phyloP scores from a whole-genome alignment of 306 rosid genomes.

The Mucuna pruriens region DNA sequence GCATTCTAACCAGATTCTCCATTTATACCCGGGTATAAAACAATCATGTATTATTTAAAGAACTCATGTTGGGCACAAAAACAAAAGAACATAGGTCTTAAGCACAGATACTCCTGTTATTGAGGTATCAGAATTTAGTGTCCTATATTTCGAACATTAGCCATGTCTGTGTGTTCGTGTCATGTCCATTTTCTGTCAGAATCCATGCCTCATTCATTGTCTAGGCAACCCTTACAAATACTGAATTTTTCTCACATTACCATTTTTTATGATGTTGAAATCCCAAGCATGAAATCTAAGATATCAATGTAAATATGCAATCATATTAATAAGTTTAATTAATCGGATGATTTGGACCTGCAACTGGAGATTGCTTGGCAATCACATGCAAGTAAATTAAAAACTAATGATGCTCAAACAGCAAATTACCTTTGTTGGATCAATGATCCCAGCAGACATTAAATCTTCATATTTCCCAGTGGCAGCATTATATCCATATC shows the following conservation, averaged over 20 bases:
- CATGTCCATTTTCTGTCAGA: too few species aligned
- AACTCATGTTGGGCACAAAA: too few species aligned
- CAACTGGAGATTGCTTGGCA: background rate
- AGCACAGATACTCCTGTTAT: too few species aligned
- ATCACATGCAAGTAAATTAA: slow-evolving; percentile 8
- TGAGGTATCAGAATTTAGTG: too few species aligned
- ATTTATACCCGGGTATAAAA: too few species aligned
- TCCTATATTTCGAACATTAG: too few species aligned
- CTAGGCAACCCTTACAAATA: background rate
- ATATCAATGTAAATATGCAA: background rate
- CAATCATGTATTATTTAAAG: too few species aligned
- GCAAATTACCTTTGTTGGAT: slow-evolving; percentile 87
- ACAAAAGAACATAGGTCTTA: too few species aligned
- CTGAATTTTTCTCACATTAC: too few species aligned
- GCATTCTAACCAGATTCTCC: too few species aligned
- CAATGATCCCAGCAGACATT: slow-evolving; percentile 98
- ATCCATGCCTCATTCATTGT: background rate
- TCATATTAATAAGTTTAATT: background rate
- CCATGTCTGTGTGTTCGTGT: too few species aligned
- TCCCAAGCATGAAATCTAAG: background rate
- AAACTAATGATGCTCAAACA: background rate
- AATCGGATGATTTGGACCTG: background rate
- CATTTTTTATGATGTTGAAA: background rate
- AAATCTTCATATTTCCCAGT: slow-evolving; percentile 96
- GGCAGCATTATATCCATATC: slow-evolving; percentile 93